Evolutionary conservation across 805 yeast genomes (phyloP).

Genomic region (Metschnikowia lochheadii): DNA sequence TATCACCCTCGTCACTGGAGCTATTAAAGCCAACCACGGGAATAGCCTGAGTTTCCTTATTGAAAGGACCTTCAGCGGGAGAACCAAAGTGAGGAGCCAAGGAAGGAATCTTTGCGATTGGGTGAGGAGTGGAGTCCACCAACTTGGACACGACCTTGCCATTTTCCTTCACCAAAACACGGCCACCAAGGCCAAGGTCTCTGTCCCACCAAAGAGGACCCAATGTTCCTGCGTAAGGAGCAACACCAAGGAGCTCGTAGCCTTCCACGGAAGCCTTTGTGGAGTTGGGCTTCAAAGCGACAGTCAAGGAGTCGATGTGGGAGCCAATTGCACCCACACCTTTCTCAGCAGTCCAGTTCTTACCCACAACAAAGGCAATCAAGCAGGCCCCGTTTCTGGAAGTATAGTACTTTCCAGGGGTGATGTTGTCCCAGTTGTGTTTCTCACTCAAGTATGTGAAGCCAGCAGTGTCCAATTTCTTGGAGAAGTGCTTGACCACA

Average conservation of each 20-base stretch:
- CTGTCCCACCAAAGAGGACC: constrained; percentile 74
- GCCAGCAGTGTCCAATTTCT: constrained; percentile 52
- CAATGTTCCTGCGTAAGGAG: constrained; percentile 77
- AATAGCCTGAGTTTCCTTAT: constrained; percentile 70
- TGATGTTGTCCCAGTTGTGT: constrained; percentile 44
- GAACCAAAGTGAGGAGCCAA: constrained; percentile 85
- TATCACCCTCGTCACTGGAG: constrained; percentile 36
- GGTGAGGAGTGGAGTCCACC: constrained; percentile 58
- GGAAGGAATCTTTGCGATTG: constrained; percentile 78
- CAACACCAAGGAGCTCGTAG: constrained; percentile 73
- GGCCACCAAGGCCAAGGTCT: constrained; percentile 82
- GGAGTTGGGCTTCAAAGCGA: constrained; percentile 68
- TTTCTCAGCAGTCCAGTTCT: constrained; percentile 56
- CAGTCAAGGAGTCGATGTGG: constrained; percentile 73
- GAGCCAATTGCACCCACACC: constrained; percentile 71
- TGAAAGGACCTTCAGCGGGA: constrained; percentile 65
- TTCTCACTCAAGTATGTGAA: constrained; percentile 65
- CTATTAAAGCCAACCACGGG: constrained; percentile 65
- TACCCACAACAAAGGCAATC: constrained; percentile 68
- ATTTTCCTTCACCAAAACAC: constrained; percentile 49
- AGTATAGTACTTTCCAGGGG: constrained; percentile 61
- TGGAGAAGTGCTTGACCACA: constrained; percentile 52
- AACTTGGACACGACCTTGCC: constrained; percentile 40
- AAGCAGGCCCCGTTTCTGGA: constrained; percentile 64
- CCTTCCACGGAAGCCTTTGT: constrained; percentile 62